Evolutionary conservation across 768 basidiomycete genomes (phyloP), one percentile per base, ranked within the genome.

Genomic region (Pisolithus tinctorius): DNA sequence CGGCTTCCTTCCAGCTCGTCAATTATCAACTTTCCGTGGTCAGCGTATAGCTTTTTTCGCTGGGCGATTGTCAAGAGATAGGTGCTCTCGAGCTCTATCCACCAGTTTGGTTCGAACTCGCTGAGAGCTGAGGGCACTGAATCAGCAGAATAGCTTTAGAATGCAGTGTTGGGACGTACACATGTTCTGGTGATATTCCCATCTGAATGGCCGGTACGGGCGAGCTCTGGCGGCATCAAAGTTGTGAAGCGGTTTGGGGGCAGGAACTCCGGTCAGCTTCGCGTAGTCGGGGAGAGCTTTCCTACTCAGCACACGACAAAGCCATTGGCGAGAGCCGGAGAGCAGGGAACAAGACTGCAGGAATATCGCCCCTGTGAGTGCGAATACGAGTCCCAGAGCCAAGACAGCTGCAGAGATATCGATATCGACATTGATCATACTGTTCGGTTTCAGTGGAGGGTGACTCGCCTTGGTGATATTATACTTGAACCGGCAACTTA

Each of bases 131-230:
- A 43, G 45, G 40, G 23, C 8, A 2, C 2, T 57, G 29, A 50
- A 48, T 34, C 10, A 48, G 4, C 11, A 8, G 14, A 13, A 39
- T 11, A 0, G 25, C 11, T 13, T 9, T 6, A 43, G 10, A 6
- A 11, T 37, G 16, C 14, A n/a, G 39, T 13, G n/a, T 57, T 23
- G 29, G 7, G 8, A 50, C 71, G 34, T 59, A 78, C 78, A 69
- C 79, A 79, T 80, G n/a, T 65, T 79, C 55, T 81, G 79, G 54
- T 79, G 72, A 50, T 79, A 81, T 44, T 65, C 65, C 78, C 79
- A 81, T 54, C 78, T 70, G 56, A 81, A 77, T 0, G 79, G 79
- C 25, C 79, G 70, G 60, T 81, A 80, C 13, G 79, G 79, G 45
- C 78, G 69, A 3, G 79, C 65, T 50, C 65, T 71, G 8, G 77